These are phyloP conservation scores for Boletus sensibilis DNA, from an alignment of 768 basidiomycete species.

Conservation along the genomic window DNA sequence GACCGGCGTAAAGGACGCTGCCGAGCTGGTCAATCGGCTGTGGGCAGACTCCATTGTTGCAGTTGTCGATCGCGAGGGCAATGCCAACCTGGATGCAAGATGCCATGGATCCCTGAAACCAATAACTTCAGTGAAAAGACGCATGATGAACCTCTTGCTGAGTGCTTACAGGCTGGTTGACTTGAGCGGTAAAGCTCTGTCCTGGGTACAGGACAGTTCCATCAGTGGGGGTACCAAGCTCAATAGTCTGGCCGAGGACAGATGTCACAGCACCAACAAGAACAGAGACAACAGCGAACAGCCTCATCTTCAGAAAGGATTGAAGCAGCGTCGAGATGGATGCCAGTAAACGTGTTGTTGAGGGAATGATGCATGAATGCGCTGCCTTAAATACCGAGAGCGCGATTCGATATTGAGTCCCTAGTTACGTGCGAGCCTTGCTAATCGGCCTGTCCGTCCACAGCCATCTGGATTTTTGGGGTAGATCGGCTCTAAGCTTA, in stretches of 20 bases:
- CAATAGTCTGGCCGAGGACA: conserved; percentile 30
- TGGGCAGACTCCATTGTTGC: conserved; percentile 24
- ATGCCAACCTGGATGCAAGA: conserved; percentile 31
- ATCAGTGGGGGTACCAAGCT: conserved; percentile 21
- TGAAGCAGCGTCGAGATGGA: neutral
- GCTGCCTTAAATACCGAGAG: conserved; percentile 1
- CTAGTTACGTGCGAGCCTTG: no score
- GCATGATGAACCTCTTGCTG: neutral
- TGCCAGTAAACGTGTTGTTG: neutral
- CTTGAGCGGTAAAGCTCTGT: conserved; percentile 17
- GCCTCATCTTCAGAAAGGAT: conserved; percentile 15
- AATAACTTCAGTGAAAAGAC: neutral
- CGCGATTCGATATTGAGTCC: neutral
- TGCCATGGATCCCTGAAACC: conserved; percentile 17
- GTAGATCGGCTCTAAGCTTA: neutral
- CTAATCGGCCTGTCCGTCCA: neutral
- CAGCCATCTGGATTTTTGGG: neutral
- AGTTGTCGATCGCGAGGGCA: conserved; percentile 25
- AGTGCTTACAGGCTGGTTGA: conserved; percentile 23
- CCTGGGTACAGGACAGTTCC: conserved; percentile 20
- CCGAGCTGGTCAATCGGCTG: conserved; percentile 22
- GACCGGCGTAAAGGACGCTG: conserved; percentile 28
- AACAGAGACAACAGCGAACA: conserved; percentile 4
- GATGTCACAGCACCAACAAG: conserved; percentile 5
- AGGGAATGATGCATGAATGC: neutral